These are phyloP conservation scores for Betula pendula DNA, from an alignment of 306 rosid genomes.

Conservation along the genomic window DNA sequence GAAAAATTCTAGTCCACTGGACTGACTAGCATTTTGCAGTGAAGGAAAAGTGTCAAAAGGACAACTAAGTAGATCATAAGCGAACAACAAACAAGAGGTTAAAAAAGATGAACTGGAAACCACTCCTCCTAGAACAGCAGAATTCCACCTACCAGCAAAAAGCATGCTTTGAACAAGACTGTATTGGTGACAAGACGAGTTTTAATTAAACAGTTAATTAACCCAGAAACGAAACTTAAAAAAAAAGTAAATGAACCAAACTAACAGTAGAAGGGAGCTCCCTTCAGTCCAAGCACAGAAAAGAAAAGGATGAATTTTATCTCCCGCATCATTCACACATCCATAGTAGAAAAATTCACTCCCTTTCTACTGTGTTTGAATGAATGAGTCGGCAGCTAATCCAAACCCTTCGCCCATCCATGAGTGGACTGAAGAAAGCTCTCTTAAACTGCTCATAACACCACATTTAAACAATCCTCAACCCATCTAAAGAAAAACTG, in stretches of 20 bases:
- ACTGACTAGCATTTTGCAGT: background rate
- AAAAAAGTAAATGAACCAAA: background rate
- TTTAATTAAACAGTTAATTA: background rate
- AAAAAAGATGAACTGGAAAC: background rate
- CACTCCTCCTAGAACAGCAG: background rate
- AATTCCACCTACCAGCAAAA: background rate
- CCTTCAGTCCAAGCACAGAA: conserved; percentile 98
- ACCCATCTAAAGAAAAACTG: background rate
- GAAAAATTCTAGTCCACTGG: background rate
- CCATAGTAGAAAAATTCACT: conserved; percentile 46
- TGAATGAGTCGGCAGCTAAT: conserved; percentile 97
- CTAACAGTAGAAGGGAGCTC: conserved; percentile 75
- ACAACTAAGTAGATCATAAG: too few relatives aligned
- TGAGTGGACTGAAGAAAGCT: conserved; percentile 98
- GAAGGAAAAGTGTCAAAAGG: background rate
- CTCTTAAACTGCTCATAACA: conserved; percentile 50
- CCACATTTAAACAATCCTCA: background rate
- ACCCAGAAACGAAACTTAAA: background rate
- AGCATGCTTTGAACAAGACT: too few relatives aligned
- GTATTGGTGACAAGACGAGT: too few relatives aligned
- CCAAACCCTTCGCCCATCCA: conserved; percentile 62
- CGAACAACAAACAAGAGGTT: background rate
- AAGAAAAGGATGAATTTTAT: conserved; percentile 60
- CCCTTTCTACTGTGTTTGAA: conserved; percentile 74
- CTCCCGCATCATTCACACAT: conserved; percentile 98